Evolutionary conservation across 163 green algal genomes (phyloP), one percentile per base, ranked within the genome.

Genomic region (Chloromonas sp.): DNA sequence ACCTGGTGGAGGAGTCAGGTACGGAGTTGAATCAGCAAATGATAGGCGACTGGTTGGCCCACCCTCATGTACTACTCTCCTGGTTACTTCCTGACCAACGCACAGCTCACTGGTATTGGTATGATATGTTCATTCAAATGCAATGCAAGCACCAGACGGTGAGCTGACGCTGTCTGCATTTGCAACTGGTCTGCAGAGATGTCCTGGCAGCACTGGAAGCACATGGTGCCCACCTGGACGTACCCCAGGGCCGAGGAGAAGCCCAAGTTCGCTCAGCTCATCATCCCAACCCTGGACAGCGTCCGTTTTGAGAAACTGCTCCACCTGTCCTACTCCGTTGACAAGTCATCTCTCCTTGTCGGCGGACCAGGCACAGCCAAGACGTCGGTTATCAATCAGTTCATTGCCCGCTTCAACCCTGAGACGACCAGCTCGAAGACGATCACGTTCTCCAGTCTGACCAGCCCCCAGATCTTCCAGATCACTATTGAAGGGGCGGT

Each of bases 391-490:
- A 92, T 98, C 85, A 96, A 95, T 81, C 93, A 96, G 91, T 98
- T 97, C 90, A 91, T 98, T 79, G 76, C 83, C 74, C 92, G 90
- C 78, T 92, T 94, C 85, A 92, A 94, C 86, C 84, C 86, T 1
- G 93, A 96, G 74, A 85, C 90, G 71, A 92, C 93, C 58, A 85
- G 66, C 66, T 13, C 79, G 85, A 98, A 98, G 90, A 96, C 93
- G 70, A 96, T 98, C 87, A 98, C 94, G 84, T 98, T 98, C 89
- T 98, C 94, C 61, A 95, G 85, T 78, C 91, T 98, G 78, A 98
- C 96, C 60, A 98, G 94, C 0, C 96, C 96, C 14, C 81, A 87
- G 78, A 98, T 98, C 88, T 98, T 98, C 93, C 96, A 92, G 90
- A 90, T 85, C 66, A 83, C 87, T 2, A 91, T 95, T 60, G 92